Base-by-base conservation (phyloP, 352 stramenopile species). In the Phytophthora nicotianae region DNA sequence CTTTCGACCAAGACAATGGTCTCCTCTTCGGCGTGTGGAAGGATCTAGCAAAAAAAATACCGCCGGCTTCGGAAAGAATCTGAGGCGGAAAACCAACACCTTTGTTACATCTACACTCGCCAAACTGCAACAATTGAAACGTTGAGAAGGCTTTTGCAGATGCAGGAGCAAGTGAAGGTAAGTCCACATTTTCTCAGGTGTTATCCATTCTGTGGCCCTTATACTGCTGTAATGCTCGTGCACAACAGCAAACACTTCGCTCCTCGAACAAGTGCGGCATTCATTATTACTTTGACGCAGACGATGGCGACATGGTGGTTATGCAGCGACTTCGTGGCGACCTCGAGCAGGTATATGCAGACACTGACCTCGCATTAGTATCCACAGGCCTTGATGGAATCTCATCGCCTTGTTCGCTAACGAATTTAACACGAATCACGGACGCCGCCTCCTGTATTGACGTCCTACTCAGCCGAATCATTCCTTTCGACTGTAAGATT, bases 401-500 rank as follows among this genome's bases (percentile, higher is more conserved):
- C 21, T 19, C 33, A 4, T 35, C 21, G 0, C 33, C 49, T 0
- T 38, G 43, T 9, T 35, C 35, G 14, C 33, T 47, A 26, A 43
- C 33, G 2, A 56, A 56, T 17, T 8, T 56, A 16, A 56, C n/a
- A 9, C 24, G 16, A 17, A 47, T n/a, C 14, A 21, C 33, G 5
- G 49, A 47, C 17, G 19, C 33, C 21, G 5, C 5, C 6, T 21
- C 33, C 3, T 3, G 23, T 10, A 37, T 56, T 17, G 33, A 56
- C 7, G 20, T 56, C 3, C 33, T 56, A 17, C 26, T 47, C 35
- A 47, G 35, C 17, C 49, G 49, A 1, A 17, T 56, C 3, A 17
- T 56, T 2, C 49, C 49, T 19, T 56, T 47, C 49, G 21, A 47
- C 16, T 23, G 7, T 21, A 56, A 47, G 49, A n/a, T 9, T 38